These are phyloP conservation scores for Ophiostoma sp. DNA, from an alignment of 2,329 filamentous ascomycete species.

Conservation along the genomic window DNA sequence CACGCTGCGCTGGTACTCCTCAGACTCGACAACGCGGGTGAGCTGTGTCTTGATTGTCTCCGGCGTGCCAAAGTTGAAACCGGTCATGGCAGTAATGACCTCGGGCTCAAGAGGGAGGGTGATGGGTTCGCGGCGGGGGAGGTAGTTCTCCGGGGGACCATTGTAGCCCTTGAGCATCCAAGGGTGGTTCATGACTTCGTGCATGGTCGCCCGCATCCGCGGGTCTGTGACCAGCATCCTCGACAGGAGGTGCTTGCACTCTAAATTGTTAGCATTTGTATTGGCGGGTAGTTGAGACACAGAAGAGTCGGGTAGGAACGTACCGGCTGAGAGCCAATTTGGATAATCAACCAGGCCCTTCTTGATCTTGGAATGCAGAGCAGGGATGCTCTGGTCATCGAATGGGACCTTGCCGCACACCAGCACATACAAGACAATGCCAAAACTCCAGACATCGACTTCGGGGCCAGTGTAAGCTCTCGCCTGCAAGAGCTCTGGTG, in stretches of 20 bases:
- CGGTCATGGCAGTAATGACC: constrained; percentile 89
- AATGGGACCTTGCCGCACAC: constrained; percentile 98
- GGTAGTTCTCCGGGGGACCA: constrained; percentile 78
- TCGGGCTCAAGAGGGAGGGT: constrained; percentile 74
- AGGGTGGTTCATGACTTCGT: constrained; percentile 88
- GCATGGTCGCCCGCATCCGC: constrained; percentile 73
- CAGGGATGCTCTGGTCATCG: constrained; percentile 98
- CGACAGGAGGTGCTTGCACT: constrained; percentile 88
- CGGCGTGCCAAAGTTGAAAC: constrained; percentile 90
- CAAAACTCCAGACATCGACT: constrained; percentile 98
- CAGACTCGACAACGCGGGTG: constrained; percentile 80
- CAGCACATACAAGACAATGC: constrained; percentile 92
- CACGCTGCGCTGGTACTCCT: constrained; percentile 87
- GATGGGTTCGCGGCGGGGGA: constrained; percentile 79
- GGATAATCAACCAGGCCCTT: constrained; percentile 95
- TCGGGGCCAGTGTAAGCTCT: constrained; percentile 93
- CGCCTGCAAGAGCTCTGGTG: constrained; percentile 88
- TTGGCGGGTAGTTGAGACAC: not conserved
- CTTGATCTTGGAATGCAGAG: constrained; percentile 97
- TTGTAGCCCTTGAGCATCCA: constrained; percentile 95
- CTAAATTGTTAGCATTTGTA: constrained; percentile 42
- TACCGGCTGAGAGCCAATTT: constrained; percentile 83
- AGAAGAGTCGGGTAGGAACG: constrained; percentile 32
- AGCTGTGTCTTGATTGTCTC: constrained; percentile 79
- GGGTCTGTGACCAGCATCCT: constrained; percentile 96